A percentile compares a stretch with the other conserved stretches of the same genome.
Conservation (phyloP, 495 filamentous ascomycete species). For the Talaromyces proteolyticus region DNA sequence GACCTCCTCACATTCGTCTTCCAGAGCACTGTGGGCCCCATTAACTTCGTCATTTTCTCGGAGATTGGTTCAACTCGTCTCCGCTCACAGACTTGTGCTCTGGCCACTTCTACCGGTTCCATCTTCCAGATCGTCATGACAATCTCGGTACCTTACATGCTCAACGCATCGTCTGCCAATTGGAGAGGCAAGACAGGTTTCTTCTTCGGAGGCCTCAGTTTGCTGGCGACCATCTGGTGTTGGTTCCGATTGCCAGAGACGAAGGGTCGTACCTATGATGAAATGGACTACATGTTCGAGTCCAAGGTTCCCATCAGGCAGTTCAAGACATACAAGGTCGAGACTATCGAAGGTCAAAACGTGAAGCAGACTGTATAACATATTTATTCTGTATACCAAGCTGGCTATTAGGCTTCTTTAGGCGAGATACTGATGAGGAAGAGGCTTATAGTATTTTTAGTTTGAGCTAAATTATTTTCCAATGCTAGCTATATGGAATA, state of each 20-base stretch:
- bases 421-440: too few species aligned
- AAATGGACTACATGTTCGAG: constrained; percentile 53
- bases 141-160: constrained; percentile 23
- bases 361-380: too few species aligned
- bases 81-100: constrained; percentile 24
- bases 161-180: constrained; percentile 32
- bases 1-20: constrained; percentile 34
- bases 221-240: constrained; percentile 20
- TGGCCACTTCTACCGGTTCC: constrained; percentile 27
- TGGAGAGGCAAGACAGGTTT: constrained; percentile 32
- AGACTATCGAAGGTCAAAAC: too few species aligned
- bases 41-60: constrained; percentile 24
- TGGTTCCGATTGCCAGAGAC: constrained; percentile 40
- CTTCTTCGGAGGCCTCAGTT: constrained; percentile 22
- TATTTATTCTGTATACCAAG: too few species aligned
- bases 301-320: constrained; percentile 39
- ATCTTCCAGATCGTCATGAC: constrained; percentile 19
- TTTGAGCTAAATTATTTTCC: too few species aligned
- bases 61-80: constrained; percentile 32
- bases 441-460: too few species aligned
- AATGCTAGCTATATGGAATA: too few species aligned
- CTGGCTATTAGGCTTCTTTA: too few species aligned
- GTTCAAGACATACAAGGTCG: too few species aligned
- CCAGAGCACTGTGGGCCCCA: constrained; percentile 31
- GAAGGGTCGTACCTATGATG: constrained; percentile 41